phyloP scores from a whole-genome alignment of 495 filamentous ascomycete species.

The Aspergillus cavernicola region DNA sequence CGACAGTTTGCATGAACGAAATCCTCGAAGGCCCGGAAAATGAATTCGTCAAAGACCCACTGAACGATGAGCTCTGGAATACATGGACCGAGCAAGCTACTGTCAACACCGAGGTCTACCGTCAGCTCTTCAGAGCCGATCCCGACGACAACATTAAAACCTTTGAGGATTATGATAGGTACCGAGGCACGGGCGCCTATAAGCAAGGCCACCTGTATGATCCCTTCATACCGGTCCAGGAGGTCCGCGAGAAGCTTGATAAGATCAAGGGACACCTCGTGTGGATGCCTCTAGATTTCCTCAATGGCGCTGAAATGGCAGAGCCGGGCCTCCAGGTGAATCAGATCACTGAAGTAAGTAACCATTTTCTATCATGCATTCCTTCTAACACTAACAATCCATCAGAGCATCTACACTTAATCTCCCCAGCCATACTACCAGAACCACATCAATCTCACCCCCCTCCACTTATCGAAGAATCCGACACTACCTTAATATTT shows the following conservation, averaged over 20 bases:
- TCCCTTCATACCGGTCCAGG: constrained; percentile 60
- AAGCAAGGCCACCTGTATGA: constrained; percentile 86
- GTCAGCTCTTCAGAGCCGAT: constrained; percentile 87
- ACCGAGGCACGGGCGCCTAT: constrained; percentile 59
- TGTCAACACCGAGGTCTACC: constrained; percentile 78
- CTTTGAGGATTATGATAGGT: constrained; percentile 84
- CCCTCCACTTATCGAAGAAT: no score
- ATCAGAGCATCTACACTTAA: constrained; percentile 43
- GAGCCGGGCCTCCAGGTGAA: constrained; percentile 80
- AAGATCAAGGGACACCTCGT: constrained; percentile 85
- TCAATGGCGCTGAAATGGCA: constrained; percentile 83
- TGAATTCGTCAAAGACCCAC: constrained; percentile 76
- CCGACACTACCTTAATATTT: no score
- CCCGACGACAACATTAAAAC: constrained; percentile 86
- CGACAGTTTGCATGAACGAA: constrained; percentile 69
- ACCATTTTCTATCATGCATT: not conserved
- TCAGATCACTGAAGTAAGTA: constrained; percentile 59
- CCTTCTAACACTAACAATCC: not conserved
- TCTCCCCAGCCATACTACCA: not conserved
- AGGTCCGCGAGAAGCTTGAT: constrained; percentile 72
- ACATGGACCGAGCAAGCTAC: constrained; percentile 75
- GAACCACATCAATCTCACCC: no score
- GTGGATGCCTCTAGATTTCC: constrained; percentile 90
- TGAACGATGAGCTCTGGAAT: constrained; percentile 77
- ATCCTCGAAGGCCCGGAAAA: constrained; percentile 60